These are phyloP conservation scores for Sphaerostilbella broomeana DNA, from an alignment of 2,329 filamentous ascomycete genomes.

Conservation along the genomic window DNA sequence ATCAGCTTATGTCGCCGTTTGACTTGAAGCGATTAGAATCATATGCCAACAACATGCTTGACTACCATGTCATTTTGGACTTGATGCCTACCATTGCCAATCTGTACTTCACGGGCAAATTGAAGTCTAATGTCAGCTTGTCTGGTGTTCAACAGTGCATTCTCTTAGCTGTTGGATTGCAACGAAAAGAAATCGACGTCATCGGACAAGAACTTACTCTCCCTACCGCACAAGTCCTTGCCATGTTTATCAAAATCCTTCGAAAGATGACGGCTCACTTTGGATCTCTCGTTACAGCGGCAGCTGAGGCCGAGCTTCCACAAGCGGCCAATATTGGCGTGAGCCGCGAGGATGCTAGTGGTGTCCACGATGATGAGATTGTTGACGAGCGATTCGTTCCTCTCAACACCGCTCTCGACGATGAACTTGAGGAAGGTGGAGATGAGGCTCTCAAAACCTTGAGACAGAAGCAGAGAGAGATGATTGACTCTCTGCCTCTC, in stretches of 20 bases:
- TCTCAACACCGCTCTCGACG: conserved; percentile 63
- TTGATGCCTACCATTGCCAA: conserved; percentile 75
- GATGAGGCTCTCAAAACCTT: conserved; percentile 67
- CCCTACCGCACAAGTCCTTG: conserved; percentile 71
- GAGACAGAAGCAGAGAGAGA: conserved; percentile 71
- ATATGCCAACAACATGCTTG: conserved; percentile 94
- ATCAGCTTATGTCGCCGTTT: conserved; percentile 75
- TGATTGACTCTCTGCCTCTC: conserved; percentile 85
- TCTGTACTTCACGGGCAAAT: conserved; percentile 76
- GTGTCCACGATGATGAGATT: conserved; percentile 63
- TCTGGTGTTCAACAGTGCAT: conserved; percentile 81
- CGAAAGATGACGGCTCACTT: conserved; percentile 81
- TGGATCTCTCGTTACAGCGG: conserved; percentile 64
- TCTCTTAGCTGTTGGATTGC: conserved; percentile 82
- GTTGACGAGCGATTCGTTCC: conserved; percentile 62
- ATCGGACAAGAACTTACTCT: conserved; percentile 73
- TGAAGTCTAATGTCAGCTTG: conserved; percentile 62
- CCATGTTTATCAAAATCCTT: conserved; percentile 96
- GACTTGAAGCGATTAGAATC: conserved; percentile 92
- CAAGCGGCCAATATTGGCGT: conserved; percentile 50
- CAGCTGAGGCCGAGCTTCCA: conserved; percentile 62
- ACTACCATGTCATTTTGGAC: conserved; percentile 96
- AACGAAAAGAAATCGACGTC: conserved; percentile 78
- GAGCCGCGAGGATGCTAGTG: conserved; percentile 51
- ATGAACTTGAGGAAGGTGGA: conserved; percentile 79